These are phyloP conservation scores for Dothistroma septosporum DNA, from an alignment of 2,329 filamentous ascomycete species.

Conservation along the genomic window DNA sequence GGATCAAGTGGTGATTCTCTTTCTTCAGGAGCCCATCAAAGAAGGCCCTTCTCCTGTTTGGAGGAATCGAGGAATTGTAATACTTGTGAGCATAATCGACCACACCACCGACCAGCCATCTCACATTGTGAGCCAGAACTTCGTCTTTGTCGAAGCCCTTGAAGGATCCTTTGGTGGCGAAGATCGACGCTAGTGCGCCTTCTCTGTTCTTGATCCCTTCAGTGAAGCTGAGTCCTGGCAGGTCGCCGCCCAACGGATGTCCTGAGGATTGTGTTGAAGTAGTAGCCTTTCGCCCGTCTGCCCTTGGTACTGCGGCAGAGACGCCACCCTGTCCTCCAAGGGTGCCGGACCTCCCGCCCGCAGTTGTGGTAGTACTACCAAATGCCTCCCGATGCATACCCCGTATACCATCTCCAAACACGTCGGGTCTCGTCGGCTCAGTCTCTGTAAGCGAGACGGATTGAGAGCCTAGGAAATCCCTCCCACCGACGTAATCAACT, in stretches of 20 bases:
- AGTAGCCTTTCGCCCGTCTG: background rate
- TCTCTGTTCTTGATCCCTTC: background rate
- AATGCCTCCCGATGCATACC: background rate
- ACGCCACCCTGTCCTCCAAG: background rate
- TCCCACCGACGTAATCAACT: no score
- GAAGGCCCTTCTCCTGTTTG: background rate
- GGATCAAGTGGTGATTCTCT: conserved; percentile 19
- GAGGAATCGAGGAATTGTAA: background rate
- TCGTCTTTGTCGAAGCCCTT: background rate
- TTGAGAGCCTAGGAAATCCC: no score
- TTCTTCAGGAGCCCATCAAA: conserved; percentile 6
- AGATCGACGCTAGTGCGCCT: background rate
- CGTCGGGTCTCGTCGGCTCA: no score
- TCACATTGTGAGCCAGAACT: background rate
- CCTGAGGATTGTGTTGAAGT: background rate
- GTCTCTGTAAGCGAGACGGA: no score
- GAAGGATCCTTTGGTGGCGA: background rate
- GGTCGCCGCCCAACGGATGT: background rate
- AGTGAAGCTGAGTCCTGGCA: background rate
- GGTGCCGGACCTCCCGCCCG: background rate
- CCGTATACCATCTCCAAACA: no score
- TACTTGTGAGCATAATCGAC: background rate
- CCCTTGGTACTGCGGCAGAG: background rate
- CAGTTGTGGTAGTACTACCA: background rate
- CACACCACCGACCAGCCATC: background rate